These are phyloP conservation scores for Aspergillus nidulans DNA, from an alignment of 495 filamentous ascomycete species.

Conservation along the genomic window DNA sequence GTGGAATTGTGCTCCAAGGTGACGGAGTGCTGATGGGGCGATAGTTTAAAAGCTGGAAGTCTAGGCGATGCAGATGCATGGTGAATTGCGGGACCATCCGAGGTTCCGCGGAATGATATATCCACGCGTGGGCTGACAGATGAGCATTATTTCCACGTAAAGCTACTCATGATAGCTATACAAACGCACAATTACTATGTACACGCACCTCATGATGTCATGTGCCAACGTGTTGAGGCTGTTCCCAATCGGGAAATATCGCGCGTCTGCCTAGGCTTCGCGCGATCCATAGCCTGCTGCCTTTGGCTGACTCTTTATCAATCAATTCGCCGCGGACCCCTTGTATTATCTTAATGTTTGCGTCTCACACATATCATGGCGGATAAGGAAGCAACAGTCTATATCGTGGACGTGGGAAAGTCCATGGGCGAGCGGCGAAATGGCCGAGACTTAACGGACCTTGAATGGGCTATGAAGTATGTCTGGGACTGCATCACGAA, in stretches of 20 bases:
- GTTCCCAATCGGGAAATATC: constrained; percentile 40
- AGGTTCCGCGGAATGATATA: constrained; percentile 1
- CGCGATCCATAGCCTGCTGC: constrained; percentile 11
- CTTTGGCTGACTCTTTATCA: constrained; percentile 14
- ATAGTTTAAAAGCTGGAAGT: not conserved
- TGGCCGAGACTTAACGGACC: constrained; percentile 73
- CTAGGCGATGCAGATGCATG: not conserved
- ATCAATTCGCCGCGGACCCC: not conserved
- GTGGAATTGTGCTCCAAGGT: too few species aligned
- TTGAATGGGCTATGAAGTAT: constrained; percentile 88
- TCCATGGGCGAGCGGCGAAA: constrained; percentile 75
- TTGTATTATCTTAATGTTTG: not conserved
- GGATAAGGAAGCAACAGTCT: constrained; percentile 89
- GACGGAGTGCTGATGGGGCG: not conserved
- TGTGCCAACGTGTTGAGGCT: constrained; percentile 35
- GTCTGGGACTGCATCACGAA: constrained; percentile 93
- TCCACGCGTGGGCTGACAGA: constrained; percentile 5
- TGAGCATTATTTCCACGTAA: not conserved
- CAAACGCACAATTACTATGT: not conserved
- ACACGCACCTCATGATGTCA: constrained; percentile 35
- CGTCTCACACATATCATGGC: constrained; percentile 57
- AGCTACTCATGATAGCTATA: not conserved
- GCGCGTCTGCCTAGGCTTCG: constrained; percentile 40
- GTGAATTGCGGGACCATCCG: not conserved
- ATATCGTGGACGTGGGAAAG: constrained; percentile 78